These are phyloP conservation scores for Graphiopsis chlorocephala DNA, from an alignment of 2,329 filamentous ascomycete genomes.

Conservation along the genomic window DNA sequence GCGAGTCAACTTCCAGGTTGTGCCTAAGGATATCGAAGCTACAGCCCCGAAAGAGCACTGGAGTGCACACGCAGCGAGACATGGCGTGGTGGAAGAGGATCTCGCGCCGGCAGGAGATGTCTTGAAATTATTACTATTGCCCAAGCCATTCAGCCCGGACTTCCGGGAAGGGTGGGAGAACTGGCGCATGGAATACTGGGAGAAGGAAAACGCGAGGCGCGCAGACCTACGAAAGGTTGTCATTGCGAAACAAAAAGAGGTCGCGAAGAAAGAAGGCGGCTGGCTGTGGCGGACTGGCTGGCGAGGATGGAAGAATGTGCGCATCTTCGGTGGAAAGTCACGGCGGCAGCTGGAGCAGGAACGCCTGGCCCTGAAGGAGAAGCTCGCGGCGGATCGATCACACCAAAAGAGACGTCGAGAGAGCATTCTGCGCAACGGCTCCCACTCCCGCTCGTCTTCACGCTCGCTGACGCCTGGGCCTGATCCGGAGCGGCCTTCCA, in stretches of 20 bases:
- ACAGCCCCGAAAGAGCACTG: constrained; percentile 63
- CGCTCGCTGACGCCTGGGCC: constrained; percentile 28
- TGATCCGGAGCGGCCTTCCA: constrained; percentile 22
- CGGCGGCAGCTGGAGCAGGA: constrained; percentile 31
- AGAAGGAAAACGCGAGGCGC: constrained; percentile 88
- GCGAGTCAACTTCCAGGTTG: constrained; percentile 35
- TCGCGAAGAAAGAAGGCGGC: constrained; percentile 67
- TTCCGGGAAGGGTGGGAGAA: constrained; percentile 97
- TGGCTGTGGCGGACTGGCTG: constrained; percentile 89
- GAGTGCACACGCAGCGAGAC: constrained; percentile 28
- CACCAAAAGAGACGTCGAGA: constrained; percentile 23
- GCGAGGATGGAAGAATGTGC: constrained; percentile 49
- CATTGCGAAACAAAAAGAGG: constrained; percentile 63
- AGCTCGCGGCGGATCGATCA: constrained; percentile 21
- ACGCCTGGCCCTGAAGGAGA: constrained; percentile 29
- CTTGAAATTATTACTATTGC: constrained; percentile 83
- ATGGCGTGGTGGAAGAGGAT: constrained; percentile 71
- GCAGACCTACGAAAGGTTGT: constrained; percentile 69
- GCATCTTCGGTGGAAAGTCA: constrained; percentile 27
- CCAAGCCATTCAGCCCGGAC: constrained; percentile 90
- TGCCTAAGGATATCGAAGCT: constrained; percentile 40
- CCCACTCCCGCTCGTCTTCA: constrained; percentile 22
- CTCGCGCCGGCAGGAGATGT: constrained; percentile 86
- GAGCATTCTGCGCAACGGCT: constrained; percentile 25
- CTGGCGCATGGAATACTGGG: constrained; percentile 94